Percentiles rank a stretch among this genome's conserved stretches.
phyloP scores from a whole-genome alignment of 2,329 filamentous ascomycete species.

The Triangularia verruculosa region DNA sequence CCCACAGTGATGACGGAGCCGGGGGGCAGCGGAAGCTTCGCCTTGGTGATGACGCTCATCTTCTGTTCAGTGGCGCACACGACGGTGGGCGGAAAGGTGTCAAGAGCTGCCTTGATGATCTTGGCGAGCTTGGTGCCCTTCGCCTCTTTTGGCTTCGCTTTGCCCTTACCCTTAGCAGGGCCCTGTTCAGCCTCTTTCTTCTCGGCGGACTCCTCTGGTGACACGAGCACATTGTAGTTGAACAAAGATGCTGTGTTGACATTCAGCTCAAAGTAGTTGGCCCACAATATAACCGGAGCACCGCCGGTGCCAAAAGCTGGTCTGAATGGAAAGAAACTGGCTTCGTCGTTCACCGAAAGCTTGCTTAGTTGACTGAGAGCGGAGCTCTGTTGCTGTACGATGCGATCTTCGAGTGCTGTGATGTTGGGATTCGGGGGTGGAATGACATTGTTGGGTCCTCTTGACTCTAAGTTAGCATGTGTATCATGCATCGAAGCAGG shows the following conservation, averaged over 20 bases:
- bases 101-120: conserved; percentile 41
- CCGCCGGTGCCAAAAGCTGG: conserved; percentile 50
- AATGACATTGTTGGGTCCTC: conserved; percentile 9
- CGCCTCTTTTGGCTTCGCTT: conserved; percentile 9
- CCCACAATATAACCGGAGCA: conserved; percentile 44
- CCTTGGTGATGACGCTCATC: conserved; percentile 42
- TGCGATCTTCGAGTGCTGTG: conserved; percentile 27
- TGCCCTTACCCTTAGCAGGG: conserved; percentile 11
- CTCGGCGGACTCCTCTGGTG: conserved; percentile 12
- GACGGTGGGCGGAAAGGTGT: conserved; percentile 33
- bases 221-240: conserved; percentile 46
- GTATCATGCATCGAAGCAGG: background rate
- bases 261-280: conserved; percentile 52
- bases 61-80: conserved; percentile 51
- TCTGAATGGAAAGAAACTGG: conserved; percentile 42
- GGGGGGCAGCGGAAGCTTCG: conserved; percentile 38
- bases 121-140: conserved; percentile 39
- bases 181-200: conserved; percentile 12
- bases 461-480: conserved; percentile 9
- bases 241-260: conserved; percentile 37
- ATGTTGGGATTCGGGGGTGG: conserved; percentile 32
- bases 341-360: conserved; percentile 28
- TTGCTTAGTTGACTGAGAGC: conserved; percentile 36
- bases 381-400: conserved; percentile 30
- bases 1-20: conserved; percentile 36